Percentiles rank a stretch among this genome's conserved stretches.
Evolutionary conservation across 306 rosid genomes (phyloP).

Genomic region (Vigna unguiculata): DNA sequence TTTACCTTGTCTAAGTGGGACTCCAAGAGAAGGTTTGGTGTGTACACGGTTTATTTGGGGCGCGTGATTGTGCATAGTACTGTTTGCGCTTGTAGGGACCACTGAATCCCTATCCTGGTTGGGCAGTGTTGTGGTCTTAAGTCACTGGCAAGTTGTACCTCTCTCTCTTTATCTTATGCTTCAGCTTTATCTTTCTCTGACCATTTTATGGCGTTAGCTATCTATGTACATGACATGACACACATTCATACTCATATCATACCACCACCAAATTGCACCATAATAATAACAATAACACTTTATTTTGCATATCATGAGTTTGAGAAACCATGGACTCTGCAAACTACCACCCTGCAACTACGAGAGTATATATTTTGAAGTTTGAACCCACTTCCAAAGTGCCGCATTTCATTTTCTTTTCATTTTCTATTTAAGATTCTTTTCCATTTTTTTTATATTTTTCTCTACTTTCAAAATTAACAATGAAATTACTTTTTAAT

Average conservation of each 20-base stretch:
- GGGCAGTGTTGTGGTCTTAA: conserved; percentile 24
- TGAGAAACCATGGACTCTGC: conserved; percentile 26
- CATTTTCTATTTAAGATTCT: too few relatives aligned
- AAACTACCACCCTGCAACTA: conserved; percentile 12
- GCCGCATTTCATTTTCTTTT: not conserved
- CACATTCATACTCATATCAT: conserved; percentile 33
- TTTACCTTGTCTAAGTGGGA: too few relatives aligned
- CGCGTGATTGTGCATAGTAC: conserved; percentile 38
- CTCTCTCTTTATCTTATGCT: not conserved
- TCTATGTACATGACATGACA: conserved; percentile 30
- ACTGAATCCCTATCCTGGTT: not conserved
- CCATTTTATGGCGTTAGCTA: conserved; percentile 50
- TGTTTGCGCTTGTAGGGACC: conserved; percentile 42
- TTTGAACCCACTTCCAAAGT: conserved; percentile 19
- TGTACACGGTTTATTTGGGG: not conserved
- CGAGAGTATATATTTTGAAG: conserved; percentile 74
- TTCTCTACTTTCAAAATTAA: not conserved
- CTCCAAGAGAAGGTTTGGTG: too few relatives aligned
- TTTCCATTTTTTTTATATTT: too few relatives aligned
- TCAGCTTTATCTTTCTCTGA: conserved; percentile 39
- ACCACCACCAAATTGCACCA: conserved; percentile 45
- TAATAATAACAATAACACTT: conserved; percentile 17
- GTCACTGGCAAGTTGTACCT: conserved; percentile 52
- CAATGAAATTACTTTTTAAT: too few relatives aligned
- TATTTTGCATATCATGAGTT: conserved; percentile 26